A percentile compares a stretch with the other conserved stretches of the same genome.
These are phyloP conservation scores for Aspergillus niger DNA, from an alignment of 2,329 filamentous ascomycete species.

Conservation along the genomic window DNA sequence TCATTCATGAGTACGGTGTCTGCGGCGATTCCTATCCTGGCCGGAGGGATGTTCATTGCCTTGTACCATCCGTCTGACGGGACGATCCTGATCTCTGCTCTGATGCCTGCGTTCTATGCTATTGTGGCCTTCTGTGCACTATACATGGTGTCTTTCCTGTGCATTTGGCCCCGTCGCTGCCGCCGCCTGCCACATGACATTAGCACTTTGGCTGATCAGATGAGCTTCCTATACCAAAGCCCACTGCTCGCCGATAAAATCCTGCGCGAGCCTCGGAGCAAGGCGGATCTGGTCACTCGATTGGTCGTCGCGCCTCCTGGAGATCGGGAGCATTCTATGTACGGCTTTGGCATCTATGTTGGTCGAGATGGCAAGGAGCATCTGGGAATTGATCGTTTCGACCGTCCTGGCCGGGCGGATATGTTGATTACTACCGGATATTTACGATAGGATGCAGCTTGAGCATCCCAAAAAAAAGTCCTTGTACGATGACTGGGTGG, in stretches of 20 bases:
- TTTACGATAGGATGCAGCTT: slow-evolving; percentile 22
- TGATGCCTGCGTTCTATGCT: slow-evolving; percentile 71
- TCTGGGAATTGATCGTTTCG: slow-evolving; percentile 60
- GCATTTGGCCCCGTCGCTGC: slow-evolving; percentile 63
- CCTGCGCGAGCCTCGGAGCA: slow-evolving; percentile 69
- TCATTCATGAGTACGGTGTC: slow-evolving; percentile 57
- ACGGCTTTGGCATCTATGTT: slow-evolving; percentile 60
- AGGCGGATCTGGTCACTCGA: slow-evolving; percentile 67
- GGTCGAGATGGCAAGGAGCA: slow-evolving; percentile 63
- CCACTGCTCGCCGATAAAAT: slow-evolving; percentile 71
- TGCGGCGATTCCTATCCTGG: slow-evolving; percentile 58
- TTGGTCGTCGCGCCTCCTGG: slow-evolving; percentile 58
- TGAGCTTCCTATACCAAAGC: slow-evolving; percentile 74
- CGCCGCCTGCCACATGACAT: slow-evolving; percentile 72
- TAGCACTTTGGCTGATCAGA: slow-evolving; percentile 71
- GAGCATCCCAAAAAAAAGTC: no score
- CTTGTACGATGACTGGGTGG: background rate
- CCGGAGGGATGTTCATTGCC: slow-evolving; percentile 64
- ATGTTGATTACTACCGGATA: slow-evolving; percentile 45
- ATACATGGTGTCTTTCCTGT: slow-evolving; percentile 65
- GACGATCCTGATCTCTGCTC: slow-evolving; percentile 65
- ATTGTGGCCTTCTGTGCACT: slow-evolving; percentile 71
- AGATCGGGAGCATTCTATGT: slow-evolving; percentile 45
- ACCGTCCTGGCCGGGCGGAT: slow-evolving; percentile 44
- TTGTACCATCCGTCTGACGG: slow-evolving; percentile 55